These are phyloP conservation scores for Grigorovia transvaalensis DNA, from an alignment of 805 yeast genomes.

Conservation along the genomic window DNA sequence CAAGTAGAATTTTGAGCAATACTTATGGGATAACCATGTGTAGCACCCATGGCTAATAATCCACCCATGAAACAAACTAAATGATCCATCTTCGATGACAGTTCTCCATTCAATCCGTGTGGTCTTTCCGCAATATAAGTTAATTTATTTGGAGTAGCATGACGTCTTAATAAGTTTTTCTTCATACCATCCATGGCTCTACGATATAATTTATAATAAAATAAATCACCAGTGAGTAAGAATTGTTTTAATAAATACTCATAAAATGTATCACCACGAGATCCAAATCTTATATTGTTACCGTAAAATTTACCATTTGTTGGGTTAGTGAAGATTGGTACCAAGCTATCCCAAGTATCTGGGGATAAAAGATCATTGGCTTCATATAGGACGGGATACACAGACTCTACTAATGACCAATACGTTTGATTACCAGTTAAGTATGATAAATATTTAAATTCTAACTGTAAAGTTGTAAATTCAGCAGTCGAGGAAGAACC, in stretches of 20 bases:
- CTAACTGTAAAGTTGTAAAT: conserved; percentile 77
- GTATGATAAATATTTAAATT: conserved; percentile 69
- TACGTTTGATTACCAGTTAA: conserved; percentile 70
- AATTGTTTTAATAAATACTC: conserved; percentile 83
- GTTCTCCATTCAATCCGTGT: conserved; percentile 46
- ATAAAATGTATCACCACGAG: conserved; percentile 88
- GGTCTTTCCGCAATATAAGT: conserved; percentile 73
- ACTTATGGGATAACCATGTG: conserved; percentile 50
- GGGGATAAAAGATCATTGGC: conserved; percentile 31
- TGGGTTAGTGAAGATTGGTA: conserved; percentile 71
- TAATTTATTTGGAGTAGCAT: conserved; percentile 52
- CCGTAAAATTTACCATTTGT: conserved; percentile 63
- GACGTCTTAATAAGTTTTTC: conserved; percentile 43
- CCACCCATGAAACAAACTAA: conserved; percentile 90
- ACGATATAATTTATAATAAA: conserved; percentile 66
- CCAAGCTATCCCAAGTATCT: conserved; percentile 50
- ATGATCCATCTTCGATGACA: conserved; percentile 78
- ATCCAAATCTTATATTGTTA: conserved; percentile 63
- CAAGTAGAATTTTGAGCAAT: conserved; percentile 43
- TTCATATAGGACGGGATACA: conserved; percentile 58
- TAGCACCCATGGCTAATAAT: conserved; percentile 78
- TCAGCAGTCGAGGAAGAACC: conserved; percentile 89
- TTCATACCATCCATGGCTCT: conserved; percentile 71
- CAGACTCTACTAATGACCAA: conserved; percentile 71
- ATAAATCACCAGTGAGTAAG: conserved; percentile 55